A percentile compares a stretch with the other conserved stretches of the same genome.
Conservation (phyloP, 2,329 filamentous ascomycete genomes). For the Colletotrichum sp. region DNA sequence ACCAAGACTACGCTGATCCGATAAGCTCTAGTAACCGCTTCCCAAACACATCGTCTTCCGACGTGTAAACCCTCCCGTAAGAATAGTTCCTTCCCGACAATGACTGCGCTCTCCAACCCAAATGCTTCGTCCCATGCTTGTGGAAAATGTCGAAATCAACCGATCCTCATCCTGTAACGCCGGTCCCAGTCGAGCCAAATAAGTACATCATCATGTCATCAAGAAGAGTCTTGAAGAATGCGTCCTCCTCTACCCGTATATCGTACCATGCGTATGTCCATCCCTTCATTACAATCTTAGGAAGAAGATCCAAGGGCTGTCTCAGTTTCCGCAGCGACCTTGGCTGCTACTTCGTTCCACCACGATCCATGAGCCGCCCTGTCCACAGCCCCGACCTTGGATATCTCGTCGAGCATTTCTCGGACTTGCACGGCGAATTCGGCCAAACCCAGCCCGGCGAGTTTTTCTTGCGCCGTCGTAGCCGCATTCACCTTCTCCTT, state of each 20-base stretch:
- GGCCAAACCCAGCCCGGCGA: constrained; percentile 71
- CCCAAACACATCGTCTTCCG: not conserved
- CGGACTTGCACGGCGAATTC: constrained; percentile 75
- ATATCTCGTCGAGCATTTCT: constrained; percentile 71
- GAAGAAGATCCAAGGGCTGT: not conserved
- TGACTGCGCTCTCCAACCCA: not conserved
- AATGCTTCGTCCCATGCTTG: constrained; percentile 8
- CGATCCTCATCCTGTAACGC: constrained; percentile 2
- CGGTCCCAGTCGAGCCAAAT: constrained; percentile 8
- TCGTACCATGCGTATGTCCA: constrained; percentile 6
- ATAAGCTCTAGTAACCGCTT: not conserved
- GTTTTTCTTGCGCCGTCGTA: constrained; percentile 70
- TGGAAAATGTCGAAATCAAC: constrained; percentile 3
- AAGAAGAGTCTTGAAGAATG: constrained; percentile 2
- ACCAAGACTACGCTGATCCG: not conserved
- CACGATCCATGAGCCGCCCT: constrained; percentile 69
- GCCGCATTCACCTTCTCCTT: constrained; percentile 74
- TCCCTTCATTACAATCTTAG: not conserved
- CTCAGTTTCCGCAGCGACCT: constrained; percentile 48
- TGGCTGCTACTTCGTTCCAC: constrained; percentile 71
- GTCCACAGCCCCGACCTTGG: constrained; percentile 69
- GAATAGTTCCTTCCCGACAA: not conserved
- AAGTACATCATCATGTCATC: constrained; percentile 18
- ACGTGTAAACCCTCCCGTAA: not conserved
- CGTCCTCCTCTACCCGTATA: constrained; percentile 10